These are phyloP conservation scores for Cucumis cinereus DNA, from an alignment of 306 rosid genomes.

Conservation along the genomic window DNA sequence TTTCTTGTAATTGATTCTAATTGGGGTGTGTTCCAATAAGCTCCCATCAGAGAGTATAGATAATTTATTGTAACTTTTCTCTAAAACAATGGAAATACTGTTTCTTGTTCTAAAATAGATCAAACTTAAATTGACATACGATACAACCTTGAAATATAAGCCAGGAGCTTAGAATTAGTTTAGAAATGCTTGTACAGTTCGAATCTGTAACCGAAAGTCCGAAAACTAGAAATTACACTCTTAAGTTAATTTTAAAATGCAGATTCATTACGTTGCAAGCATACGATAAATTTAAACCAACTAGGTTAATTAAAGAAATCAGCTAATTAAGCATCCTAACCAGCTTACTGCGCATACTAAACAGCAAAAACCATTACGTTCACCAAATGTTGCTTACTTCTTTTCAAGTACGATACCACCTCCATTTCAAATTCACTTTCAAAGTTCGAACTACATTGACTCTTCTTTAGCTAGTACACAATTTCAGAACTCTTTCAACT, in stretches of 20 bases:
- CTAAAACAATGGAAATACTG: background rate
- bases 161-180: background rate
- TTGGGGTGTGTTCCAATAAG: background rate
- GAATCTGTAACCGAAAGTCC: background rate
- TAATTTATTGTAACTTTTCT: background rate
- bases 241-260: background rate
- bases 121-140: background rate
- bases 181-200: background rate
- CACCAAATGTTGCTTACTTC: background rate
- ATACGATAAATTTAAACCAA: too few relatives aligned
- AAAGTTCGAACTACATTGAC: background rate
- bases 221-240: background rate
- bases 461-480: background rate
- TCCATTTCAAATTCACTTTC: background rate
- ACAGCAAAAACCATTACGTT: background rate
- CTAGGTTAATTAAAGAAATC: background rate
- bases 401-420: background rate
- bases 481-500: background rate
- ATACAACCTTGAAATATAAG: background rate
- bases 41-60: background rate
- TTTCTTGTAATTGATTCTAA: background rate
- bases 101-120: background rate
- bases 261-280: background rate
- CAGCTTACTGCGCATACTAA: background rate
- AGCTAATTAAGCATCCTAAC: background rate